Evolutionary conservation across 805 yeast species (phyloP).

Genomic region (Lachancea meyersii): DNA sequence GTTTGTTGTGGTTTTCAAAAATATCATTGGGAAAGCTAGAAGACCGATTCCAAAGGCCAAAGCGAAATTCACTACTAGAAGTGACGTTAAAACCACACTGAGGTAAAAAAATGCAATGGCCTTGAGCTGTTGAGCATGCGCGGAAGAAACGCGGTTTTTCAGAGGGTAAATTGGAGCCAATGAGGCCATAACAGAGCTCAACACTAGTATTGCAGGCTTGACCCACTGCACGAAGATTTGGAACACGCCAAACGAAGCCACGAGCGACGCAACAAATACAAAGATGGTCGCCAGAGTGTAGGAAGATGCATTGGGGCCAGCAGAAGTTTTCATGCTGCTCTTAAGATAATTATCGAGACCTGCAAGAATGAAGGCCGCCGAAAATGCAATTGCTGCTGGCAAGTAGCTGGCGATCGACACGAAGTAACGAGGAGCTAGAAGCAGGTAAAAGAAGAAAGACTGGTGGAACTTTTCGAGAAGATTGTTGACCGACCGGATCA

Average conservation of each 20-base stretch:
- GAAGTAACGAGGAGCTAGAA: slow-evolving; percentile 70
- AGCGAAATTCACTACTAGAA: slow-evolving; percentile 79
- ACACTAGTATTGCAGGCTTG: slow-evolving; percentile 16
- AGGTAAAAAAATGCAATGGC: slow-evolving; percentile 50
- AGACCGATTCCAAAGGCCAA: slow-evolving; percentile 68
- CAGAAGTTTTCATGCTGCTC: slow-evolving; percentile 12
- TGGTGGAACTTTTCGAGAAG: slow-evolving; percentile 94
- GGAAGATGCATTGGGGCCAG: slow-evolving; percentile 13
- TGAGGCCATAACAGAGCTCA: slow-evolving; percentile 15
- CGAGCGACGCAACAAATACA: slow-evolving; percentile 29
- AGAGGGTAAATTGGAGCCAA: slow-evolving; percentile 16
- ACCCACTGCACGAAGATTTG: slow-evolving; percentile 16
- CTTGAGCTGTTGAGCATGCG: slow-evolving; percentile 32
- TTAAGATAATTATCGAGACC: slow-evolving; percentile 53
- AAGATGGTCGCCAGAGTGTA: slow-evolving; percentile 20
- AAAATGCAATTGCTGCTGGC: slow-evolving; percentile 73
- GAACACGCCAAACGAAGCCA: slow-evolving; percentile 24
- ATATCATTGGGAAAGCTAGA: slow-evolving; percentile 67
- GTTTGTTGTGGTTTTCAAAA: slow-evolving; percentile 32
- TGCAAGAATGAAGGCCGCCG: slow-evolving; percentile 62
- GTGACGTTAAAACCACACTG: slow-evolving; percentile 63
- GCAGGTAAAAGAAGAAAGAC: slow-evolving; percentile 85
- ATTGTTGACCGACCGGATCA: slow-evolving; percentile 84
- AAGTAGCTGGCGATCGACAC: slow-evolving; percentile 92
- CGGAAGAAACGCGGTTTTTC: slow-evolving; percentile 17